Percentiles rank a stretch among this genome's conserved stretches.
These are phyloP conservation scores for Talaromyces ruber DNA, from an alignment of 495 filamentous ascomycete genomes.

Conservation along the genomic window DNA sequence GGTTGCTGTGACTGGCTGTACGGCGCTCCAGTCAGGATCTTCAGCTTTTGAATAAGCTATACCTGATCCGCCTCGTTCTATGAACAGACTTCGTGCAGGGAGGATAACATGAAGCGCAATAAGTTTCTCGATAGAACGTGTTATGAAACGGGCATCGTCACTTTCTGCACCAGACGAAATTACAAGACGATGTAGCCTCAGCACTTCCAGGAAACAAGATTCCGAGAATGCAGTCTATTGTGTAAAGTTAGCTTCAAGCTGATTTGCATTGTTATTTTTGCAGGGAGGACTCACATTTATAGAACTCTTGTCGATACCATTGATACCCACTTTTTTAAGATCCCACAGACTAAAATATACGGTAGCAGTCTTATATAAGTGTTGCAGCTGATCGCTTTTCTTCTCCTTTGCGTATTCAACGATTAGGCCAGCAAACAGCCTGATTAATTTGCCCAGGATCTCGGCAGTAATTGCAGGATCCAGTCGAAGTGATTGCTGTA, in stretches of 20 bases:
- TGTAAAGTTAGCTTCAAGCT: background rate
- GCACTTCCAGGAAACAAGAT: constrained; percentile 28
- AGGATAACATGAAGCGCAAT: constrained; percentile 63
- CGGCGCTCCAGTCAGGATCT: constrained; percentile 36
- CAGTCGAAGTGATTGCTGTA: constrained; percentile 41
- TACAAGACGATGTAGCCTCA: constrained; percentile 29
- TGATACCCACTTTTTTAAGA: constrained; percentile 26
- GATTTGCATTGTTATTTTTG: background rate
- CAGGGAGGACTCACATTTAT: constrained; percentile 27
- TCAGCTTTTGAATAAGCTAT: constrained; percentile 35
- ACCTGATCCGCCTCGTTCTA: constrained; percentile 31
- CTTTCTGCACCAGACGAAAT: constrained; percentile 25
- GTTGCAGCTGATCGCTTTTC: constrained; percentile 32
- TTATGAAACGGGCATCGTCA: constrained; percentile 27
- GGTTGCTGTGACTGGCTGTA: constrained; percentile 34
- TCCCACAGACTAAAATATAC: constrained; percentile 39
- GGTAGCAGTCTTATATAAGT: constrained; percentile 30
- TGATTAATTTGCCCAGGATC: constrained; percentile 33
- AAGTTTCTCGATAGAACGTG: constrained; percentile 48
- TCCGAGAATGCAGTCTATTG: constrained; percentile 28
- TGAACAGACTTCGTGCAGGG: constrained; percentile 52
- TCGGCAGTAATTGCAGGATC: constrained; percentile 37
- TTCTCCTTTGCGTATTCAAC: constrained; percentile 23
- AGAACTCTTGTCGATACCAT: constrained; percentile 28
- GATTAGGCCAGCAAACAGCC: constrained; percentile 26